Base-by-base conservation (phyloP, 768 basidiomycete genomes). In the Cystobasidiopsis lactophilus region DNA sequence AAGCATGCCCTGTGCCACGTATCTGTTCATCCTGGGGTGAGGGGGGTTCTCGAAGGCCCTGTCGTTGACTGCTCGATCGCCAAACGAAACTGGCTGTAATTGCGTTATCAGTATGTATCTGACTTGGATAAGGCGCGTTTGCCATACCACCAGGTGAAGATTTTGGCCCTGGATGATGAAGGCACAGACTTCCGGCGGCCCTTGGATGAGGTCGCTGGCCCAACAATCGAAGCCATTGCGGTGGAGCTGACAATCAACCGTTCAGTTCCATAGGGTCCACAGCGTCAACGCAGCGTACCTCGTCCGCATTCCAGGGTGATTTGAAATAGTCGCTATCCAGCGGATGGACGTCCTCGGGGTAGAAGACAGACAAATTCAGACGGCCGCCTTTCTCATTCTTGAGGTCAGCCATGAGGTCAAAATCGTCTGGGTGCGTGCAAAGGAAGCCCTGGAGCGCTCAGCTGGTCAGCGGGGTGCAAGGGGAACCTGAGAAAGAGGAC, bases 131-230 rank as follows among this genome's bases (percentile, higher is more conserved):
- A n/a, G 24, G 40, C 16, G 26, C 19, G 65, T 79, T 2, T 74
- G 18, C 19, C 7, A 53, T 16, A 16, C 1, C n/a, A 58, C 66
- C 4, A 77, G 72, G 65, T 89, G 82, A 39, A 95, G 63, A 50
- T 74, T 72, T 14, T 78, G 60, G 37, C 79, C 74, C 13, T 70
- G 69, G 58, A 68, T 73, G 21, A 96, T 66, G 69, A 71, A 98
- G 68, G 74, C 77, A 54, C 73, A 68, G 66, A 96, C 71, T 2
- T 79, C 79, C 9, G 75, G 71, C 0, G 88, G 82, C 52, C 77
- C 89, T 3, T 75, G 74, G 40, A 95, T 69, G 54, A 78, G 79
- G 58, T 95, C 79, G 23, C 88, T 69, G 0, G 82, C 84, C 59
- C 81, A 89, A 2, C 79, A 78, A 56, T 88, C 79, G 61, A 96